Evolutionary conservation across 192 early-diverging fungal genomes (phyloP), one percentile per base, ranked within the genome.

Genomic region (Backusella tarrabulga): DNA sequence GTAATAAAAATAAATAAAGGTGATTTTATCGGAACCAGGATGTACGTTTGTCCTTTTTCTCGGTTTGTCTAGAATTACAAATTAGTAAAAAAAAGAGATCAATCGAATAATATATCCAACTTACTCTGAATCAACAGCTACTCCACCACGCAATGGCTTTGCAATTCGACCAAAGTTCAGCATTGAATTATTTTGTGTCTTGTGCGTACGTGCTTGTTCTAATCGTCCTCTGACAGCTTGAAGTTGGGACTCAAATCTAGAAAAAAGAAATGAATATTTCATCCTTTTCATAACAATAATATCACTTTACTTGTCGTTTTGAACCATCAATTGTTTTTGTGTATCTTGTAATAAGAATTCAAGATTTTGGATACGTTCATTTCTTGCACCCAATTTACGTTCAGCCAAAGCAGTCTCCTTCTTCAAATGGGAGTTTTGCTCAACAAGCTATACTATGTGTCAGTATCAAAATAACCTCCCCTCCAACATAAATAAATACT

Each of bases 391-490:
- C 68, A 99, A 85, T 89, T 97, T 98, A 75, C 97, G 93, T 34
- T 99, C 97, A 35, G 91, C 84, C 42, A 97, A 85, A 34, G 92
- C 89, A 11, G 93, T 84, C 77, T 98, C 94, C 87, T 98, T 98
- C 89, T 99, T 99, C 56, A 98, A 86, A 17, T 90, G 91, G 1
- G 94, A 89, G 87, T 99, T 99, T 80, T 98, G 96, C 79, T 96
- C 95, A 15, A 99, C 97, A 50, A 99, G 90, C 84, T 93, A 68
- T 6, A 73, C 3, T 32, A 12, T 40, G 44, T 14, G 32, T 34
- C 60, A 67, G 35, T 11, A 34, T 23, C n/a, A 52, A 41, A 38
- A 2, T 23, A 69, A 15, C 6, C 12, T 34, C 3, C 6, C 4
- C 15, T 1, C 1, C 19, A 52, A 19, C 50, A 19, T 19, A 19